A percentile compares a stretch with the other conserved stretches of the same genome.
These are phyloP conservation scores for Talaromyces pinophilus DNA, from an alignment of 2,329 filamentous ascomycete genomes.

Conservation along the genomic window DNA sequence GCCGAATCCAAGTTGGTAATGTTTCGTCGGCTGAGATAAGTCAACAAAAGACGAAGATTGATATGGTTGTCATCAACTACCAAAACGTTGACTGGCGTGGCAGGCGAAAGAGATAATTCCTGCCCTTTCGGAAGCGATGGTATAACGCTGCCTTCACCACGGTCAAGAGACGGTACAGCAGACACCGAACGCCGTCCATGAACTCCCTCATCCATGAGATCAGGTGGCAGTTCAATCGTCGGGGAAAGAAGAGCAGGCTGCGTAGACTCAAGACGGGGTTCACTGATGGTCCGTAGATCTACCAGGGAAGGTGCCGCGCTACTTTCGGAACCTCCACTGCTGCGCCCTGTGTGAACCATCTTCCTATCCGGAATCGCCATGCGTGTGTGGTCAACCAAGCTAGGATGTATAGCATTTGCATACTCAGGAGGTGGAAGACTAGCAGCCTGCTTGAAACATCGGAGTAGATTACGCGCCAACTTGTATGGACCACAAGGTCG, in stretches of 20 bases:
- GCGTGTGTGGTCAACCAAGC: constrained; percentile 19
- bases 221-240: not conserved
- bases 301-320: not conserved
- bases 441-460: constrained; percentile 31
- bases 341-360: not conserved
- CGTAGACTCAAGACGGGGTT: constrained; percentile 1
- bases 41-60: constrained; percentile 48
- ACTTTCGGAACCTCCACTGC: not conserved
- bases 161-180: not conserved
- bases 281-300: constrained; percentile 6
- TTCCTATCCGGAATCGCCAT: constrained; percentile 12
- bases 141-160: not conserved
- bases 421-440: constrained; percentile 6
- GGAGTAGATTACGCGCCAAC: constrained; percentile 40
- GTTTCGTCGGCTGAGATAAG: constrained; percentile 45
- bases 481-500: constrained; percentile 47
- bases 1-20: constrained; percentile 41
- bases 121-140: not conserved
- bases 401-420: not conserved
- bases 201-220: constrained; percentile 13
- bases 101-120: constrained; percentile 6
- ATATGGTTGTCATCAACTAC: constrained; percentile 52
- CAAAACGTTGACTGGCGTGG: constrained; percentile 34
- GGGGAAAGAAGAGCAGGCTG: not conserved
- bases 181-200: constrained; percentile 17